Evolutionary conservation across 1,284 basidiomycete species (phyloP).

Genomic region (Tetrapyrgos nigripes): DNA sequence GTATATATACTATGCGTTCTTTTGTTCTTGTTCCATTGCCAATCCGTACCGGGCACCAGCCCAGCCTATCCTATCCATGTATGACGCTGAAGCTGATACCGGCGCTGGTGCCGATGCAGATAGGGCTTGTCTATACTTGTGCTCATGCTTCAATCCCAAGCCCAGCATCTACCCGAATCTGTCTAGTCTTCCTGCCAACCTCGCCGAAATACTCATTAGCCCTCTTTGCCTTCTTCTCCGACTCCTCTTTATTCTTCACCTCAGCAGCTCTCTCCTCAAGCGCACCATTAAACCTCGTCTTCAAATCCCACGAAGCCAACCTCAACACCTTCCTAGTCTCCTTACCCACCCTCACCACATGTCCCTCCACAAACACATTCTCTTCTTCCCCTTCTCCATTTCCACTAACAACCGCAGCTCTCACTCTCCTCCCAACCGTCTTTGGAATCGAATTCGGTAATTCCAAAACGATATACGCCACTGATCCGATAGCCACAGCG

Average conservation of each 20-base stretch:
- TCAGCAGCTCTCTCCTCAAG: constrained; percentile 82
- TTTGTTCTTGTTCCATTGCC: too few relatives aligned
- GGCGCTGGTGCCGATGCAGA: too few relatives aligned
- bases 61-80: too few relatives aligned
- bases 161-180: too few relatives aligned
- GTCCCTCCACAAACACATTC: constrained; percentile 67
- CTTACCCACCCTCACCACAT: constrained; percentile 76
- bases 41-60: too few relatives aligned
- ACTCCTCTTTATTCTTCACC: constrained; percentile 81
- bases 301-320: constrained; percentile 91
- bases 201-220: constrained; percentile 80
- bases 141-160: too few relatives aligned
- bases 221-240: constrained; percentile 68
- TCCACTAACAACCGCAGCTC: constrained; percentile 57
- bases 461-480: constrained; percentile 88
- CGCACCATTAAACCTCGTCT: constrained; percentile 82
- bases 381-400: constrained; percentile 53
- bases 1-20: too few relatives aligned
- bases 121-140: too few relatives aligned
- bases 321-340: constrained; percentile 96
- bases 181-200: constrained; percentile 62
- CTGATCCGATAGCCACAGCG: constrained; percentile 75
- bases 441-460: constrained; percentile 92
- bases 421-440: constrained; percentile 85
- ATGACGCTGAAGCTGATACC: too few relatives aligned